Evolutionary conservation across 768 basidiomycete genomes (phyloP).

Genomic region (Leccinum uliginosum): DNA sequence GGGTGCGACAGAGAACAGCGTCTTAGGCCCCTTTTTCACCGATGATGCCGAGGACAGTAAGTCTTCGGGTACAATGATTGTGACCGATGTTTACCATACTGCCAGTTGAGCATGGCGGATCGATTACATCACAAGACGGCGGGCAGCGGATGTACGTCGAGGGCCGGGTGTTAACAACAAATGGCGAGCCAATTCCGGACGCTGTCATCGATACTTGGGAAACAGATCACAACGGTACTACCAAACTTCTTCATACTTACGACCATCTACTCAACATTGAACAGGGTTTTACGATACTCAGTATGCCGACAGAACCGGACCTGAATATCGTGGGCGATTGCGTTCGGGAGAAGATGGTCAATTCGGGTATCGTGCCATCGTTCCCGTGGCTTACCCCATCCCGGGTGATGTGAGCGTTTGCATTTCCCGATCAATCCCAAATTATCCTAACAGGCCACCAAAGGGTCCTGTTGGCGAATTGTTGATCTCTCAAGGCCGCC

Average conservation of each 20-base stretch:
- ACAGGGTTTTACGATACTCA: constrained; percentile 41
- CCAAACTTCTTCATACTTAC: constrained; percentile 4
- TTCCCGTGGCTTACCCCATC: constrained; percentile 67
- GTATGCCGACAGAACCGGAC: constrained; percentile 50
- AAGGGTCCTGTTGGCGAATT: constrained; percentile 71
- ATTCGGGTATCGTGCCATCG: constrained; percentile 68
- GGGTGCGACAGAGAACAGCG: constrained; percentile 66
- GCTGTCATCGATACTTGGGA: constrained; percentile 84
- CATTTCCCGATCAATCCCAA: constrained; percentile 1
- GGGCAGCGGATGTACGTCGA: constrained; percentile 82
- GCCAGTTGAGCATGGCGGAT: constrained; percentile 53
- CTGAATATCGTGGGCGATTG: constrained; percentile 74
- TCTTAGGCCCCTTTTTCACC: constrained; percentile 81
- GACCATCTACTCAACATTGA: not conserved
- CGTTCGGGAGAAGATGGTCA: constrained; percentile 55
- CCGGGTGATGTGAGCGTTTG: constrained; percentile 53
- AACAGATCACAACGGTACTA: constrained; percentile 58
- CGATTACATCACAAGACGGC: constrained; percentile 85
- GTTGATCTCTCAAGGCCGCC: constrained; percentile 53
- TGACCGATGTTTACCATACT: not conserved
- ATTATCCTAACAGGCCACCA: constrained; percentile 9
- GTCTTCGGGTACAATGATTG: constrained; percentile 13
- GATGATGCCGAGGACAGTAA: constrained; percentile 70
- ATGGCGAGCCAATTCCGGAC: constrained; percentile 59
- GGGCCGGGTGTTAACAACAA: constrained; percentile 55